phyloP scores from a whole-genome alignment of 805 yeast species.

The Metschnikowia similis region DNA sequence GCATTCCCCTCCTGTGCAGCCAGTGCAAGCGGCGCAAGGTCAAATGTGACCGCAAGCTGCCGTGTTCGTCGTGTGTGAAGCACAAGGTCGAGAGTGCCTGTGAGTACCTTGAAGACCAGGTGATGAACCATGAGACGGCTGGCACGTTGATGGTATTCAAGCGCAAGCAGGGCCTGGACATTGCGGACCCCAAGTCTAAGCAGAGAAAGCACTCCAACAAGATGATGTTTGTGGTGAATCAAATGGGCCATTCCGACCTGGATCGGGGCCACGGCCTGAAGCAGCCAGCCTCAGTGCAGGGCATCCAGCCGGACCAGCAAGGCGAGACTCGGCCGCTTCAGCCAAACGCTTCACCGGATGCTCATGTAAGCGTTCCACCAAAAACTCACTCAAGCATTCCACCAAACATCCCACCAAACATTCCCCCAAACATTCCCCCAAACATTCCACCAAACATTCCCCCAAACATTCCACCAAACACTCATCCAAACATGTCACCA shows the following conservation, averaged over 20 bases:
- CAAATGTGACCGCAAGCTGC: slow-evolving; percentile 34
- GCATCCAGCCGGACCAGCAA: background rate
- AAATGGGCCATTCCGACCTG: background rate
- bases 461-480: too few species aligned
- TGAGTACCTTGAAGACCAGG: slow-evolving; percentile 21
- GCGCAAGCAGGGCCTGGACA: background rate
- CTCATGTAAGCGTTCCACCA: too few species aligned
- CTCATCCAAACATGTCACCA: too few species aligned
- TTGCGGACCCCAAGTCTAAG: background rate
- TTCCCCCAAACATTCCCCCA: too few species aligned
- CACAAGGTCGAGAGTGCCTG: slow-evolving; percentile 23
- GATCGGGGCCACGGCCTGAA: background rate
- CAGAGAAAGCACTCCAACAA: background rate
- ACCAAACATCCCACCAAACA: too few species aligned
- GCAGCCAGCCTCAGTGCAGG: background rate
- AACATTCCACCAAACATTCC: too few species aligned
- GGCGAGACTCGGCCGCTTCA: too few species aligned
- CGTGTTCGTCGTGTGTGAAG: slow-evolving; percentile 31
- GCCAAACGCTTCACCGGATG: too few species aligned
- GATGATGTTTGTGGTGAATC: background rate
- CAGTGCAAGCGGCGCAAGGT: slow-evolving; percentile 35
- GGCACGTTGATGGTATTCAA: slow-evolving; percentile 5
- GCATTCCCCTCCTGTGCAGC: slow-evolving; percentile 29
- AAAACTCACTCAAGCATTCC: too few species aligned
- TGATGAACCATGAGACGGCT: slow-evolving; percentile 3